These are phyloP conservation scores for Volvox carteri DNA, from an alignment of 163 green algal genomes.

Conservation along the genomic window DNA sequence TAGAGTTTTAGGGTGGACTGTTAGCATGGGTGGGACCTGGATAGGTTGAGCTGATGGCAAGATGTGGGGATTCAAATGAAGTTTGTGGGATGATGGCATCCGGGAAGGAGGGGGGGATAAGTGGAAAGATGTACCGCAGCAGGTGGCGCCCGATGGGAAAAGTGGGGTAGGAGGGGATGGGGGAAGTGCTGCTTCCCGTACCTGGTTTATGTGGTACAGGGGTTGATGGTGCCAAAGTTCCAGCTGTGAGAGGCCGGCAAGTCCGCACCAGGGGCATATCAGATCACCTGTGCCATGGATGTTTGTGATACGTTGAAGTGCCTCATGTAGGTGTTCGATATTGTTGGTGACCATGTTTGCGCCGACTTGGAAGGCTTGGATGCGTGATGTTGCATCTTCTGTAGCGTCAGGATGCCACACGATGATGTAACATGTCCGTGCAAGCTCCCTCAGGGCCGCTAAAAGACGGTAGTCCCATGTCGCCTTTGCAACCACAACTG, in stretches of 20 bases:
- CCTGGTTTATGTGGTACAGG: conserved; percentile 59
- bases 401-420: conserved; percentile 29
- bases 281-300: background rate
- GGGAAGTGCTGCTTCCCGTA: no score
- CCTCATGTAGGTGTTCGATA: background rate
- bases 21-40: no score
- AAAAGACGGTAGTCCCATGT: background rate
- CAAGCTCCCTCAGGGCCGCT: background rate
- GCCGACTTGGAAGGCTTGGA: conserved; percentile 15
- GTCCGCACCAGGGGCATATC: conserved; percentile 40
- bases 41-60: no score
- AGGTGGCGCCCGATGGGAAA: no score
- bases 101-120: no score
- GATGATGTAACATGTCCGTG: background rate
- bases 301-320: background rate
- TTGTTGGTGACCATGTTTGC: conserved; percentile 39
- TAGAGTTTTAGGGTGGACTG: no score
- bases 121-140: no score
- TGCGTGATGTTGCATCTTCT: conserved; percentile 8
- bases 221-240: conserved; percentile 50
- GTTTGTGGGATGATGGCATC: no score
- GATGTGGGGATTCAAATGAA: no score
- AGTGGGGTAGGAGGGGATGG: no score
- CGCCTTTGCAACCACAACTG: conserved; percentile 11
- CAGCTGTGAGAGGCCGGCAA: background rate